Conservation (phyloP, 1,284 basidiomycete genomes). For the Tranzscheliella williamsii region DNA sequence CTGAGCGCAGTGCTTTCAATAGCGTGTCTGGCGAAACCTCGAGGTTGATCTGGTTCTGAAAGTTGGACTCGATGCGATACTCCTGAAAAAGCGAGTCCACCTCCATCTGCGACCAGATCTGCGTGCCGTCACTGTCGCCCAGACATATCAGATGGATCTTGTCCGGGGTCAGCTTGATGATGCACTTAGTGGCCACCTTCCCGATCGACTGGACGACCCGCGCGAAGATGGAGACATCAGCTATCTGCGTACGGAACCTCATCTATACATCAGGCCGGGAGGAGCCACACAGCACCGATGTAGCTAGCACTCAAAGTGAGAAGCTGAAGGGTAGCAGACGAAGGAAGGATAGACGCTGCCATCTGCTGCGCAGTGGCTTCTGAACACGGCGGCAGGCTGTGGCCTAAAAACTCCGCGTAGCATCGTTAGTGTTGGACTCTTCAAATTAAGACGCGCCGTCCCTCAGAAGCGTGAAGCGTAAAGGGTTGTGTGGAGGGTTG, state of each 20-base stretch:
- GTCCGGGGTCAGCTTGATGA: constrained; percentile 55
- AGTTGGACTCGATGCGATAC: constrained; percentile 60
- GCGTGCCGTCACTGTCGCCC: constrained; percentile 49
- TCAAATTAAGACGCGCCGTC: no score
- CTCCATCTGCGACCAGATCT: constrained; percentile 59
- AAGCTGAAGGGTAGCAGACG: no score
- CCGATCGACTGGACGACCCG: constrained; percentile 54
- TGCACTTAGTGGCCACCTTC: constrained; percentile 54
- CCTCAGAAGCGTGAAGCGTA: no score
- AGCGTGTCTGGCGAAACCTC: constrained; percentile 59
- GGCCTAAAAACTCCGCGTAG: no score
- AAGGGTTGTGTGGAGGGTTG: no score
- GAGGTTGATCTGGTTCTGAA: constrained; percentile 60
- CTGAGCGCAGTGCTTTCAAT: constrained; percentile 51
- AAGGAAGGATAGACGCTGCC: no score
- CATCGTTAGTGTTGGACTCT: no score
- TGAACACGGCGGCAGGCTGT: no score
- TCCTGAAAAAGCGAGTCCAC: constrained; percentile 45
- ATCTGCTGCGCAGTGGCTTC: no score
- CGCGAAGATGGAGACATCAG: constrained; percentile 47
- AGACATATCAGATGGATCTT: constrained; percentile 57
- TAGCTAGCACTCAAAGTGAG: not conserved
- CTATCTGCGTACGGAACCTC: constrained; percentile 55
- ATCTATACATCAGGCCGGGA: no score
- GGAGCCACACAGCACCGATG: not conserved